Conservation (phyloP, 202 grass and related monocot genomes). For the Setaria italica region DNA sequence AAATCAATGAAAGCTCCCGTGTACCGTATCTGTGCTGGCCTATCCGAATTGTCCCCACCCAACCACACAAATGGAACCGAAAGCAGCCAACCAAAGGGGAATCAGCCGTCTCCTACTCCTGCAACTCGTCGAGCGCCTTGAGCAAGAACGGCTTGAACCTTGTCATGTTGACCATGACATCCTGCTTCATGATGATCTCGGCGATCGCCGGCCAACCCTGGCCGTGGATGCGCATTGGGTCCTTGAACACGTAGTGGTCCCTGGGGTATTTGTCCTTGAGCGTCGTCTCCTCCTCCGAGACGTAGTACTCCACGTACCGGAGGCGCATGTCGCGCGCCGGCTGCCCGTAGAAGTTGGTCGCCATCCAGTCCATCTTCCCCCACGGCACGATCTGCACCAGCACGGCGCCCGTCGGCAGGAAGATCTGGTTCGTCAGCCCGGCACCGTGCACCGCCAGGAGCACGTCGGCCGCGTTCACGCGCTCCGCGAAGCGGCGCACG, state of each 20-base stretch:
- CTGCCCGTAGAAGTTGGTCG: constrained; percentile 76
- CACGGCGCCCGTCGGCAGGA: constrained; percentile 78
- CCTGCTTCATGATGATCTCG: constrained; percentile 83
- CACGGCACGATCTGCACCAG: constrained; percentile 83
- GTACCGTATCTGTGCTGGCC: background rate
- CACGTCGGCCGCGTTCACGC: constrained; percentile 74
- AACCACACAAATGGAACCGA: background rate
- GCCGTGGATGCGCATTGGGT: constrained; percentile 76
- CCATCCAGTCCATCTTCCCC: constrained; percentile 93
- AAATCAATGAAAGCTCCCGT: background rate
- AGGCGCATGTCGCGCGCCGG: constrained; percentile 83
- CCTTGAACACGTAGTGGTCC: constrained; percentile 82
- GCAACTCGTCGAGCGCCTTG: constrained; percentile 76
- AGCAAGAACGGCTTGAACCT: constrained; percentile 77
- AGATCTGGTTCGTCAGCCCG: constrained; percentile 86
- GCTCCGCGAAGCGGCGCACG: constrained; percentile 59
- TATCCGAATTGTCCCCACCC: constrained; percentile 10
- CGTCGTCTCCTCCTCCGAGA: constrained; percentile 75
- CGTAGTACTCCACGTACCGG: constrained; percentile 82
- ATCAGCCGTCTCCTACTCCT: constrained; percentile 41
- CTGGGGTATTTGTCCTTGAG: constrained; percentile 73
- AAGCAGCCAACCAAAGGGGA: background rate
- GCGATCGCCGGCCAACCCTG: constrained; percentile 62
- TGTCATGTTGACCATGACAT: constrained; percentile 75
- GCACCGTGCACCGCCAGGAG: constrained; percentile 88